Evolutionary conservation across 805 yeast species (phyloP).

Genomic region (Torulaspora indica): DNA sequence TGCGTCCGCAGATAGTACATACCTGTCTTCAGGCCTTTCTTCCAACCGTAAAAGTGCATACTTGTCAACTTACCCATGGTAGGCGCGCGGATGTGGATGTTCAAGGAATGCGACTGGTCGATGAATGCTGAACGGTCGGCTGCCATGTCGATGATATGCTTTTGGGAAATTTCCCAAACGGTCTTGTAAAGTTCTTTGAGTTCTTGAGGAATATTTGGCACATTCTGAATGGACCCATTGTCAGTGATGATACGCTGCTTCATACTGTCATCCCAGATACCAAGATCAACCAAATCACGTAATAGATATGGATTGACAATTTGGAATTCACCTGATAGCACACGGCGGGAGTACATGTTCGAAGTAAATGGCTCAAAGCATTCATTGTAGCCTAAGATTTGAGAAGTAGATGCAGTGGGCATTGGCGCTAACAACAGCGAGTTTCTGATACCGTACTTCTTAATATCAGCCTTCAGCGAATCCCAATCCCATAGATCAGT

Average conservation of each 20-base stretch:
- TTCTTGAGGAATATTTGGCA: conserved; percentile 68
- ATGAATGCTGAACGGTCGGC: conserved; percentile 75
- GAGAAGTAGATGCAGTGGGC: conserved; percentile 99
- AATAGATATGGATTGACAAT: conserved; percentile 83
- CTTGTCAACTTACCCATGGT: conserved; percentile 95
- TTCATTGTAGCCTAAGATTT: conserved; percentile 87
- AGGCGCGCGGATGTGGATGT: conserved; percentile 81
- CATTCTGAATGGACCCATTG: conserved; percentile 81
- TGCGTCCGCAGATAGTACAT: conserved; percentile 97
- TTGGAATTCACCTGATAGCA: conserved; percentile 89
- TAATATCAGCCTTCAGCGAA: conserved; percentile 53
- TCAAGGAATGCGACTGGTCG: conserved; percentile 91
- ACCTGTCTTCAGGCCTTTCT: conserved; percentile 96
- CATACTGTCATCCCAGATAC: conserved; percentile 77
- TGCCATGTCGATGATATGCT: conserved; percentile 76
- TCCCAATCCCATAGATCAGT: conserved; percentile 86
- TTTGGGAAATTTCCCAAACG: conserved; percentile 95
- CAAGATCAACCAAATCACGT: conserved; percentile 74
- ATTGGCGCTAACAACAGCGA: conserved; percentile 88
- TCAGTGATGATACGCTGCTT: conserved; percentile 69
- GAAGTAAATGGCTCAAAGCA: conserved; percentile 96
- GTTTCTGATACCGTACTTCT: conserved; percentile 70
- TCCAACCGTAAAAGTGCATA: conserved; percentile 99
- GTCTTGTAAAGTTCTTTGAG: conserved; percentile 81
- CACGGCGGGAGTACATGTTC: conserved; percentile 86